Percentiles rank a stretch among this genome's conserved stretches.
phyloP scores from a whole-genome alignment of 176 grass and related monocot species.

The Puya raimondii region DNA sequence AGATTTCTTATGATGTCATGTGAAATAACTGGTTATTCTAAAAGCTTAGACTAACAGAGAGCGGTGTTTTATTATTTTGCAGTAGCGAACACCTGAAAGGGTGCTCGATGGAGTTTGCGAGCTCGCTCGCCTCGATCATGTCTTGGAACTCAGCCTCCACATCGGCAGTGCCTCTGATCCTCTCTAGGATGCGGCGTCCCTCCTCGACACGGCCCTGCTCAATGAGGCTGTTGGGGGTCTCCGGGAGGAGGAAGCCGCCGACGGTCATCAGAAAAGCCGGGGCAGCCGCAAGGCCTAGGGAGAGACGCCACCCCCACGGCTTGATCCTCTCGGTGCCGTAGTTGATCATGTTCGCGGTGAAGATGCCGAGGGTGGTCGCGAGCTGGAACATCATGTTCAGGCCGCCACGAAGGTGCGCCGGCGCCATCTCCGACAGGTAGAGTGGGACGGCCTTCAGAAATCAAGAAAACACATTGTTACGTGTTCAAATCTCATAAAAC shows the following conservation, averaged over 20 bases:
- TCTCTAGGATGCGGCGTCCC: conserved; percentile 55
- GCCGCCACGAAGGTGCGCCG: conserved; percentile 71
- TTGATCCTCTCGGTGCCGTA: conserved; percentile 79
- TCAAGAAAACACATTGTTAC: no score
- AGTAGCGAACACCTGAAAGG: conserved; percentile 43
- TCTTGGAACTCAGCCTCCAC: conserved; percentile 82
- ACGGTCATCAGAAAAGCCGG: conserved; percentile 75
- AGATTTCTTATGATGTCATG: no score
- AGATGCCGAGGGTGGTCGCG: conserved; percentile 84
- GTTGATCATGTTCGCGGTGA: conserved; percentile 95
- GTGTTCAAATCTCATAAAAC: no score
- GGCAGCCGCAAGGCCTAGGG: conserved; percentile 55
- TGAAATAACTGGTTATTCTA: no score
- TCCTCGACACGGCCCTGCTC: conserved; percentile 48
- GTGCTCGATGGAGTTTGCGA: conserved; percentile 76
- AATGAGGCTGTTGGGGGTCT: conserved; percentile 94
- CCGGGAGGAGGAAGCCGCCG: conserved; percentile 58
- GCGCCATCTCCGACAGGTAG: conserved; percentile 91
- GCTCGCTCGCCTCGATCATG: conserved; percentile 75
- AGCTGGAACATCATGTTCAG: conserved; percentile 99
- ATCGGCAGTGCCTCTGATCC: conserved; percentile 65
- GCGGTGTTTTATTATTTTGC: no score
- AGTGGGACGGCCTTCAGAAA: conserved; percentile 53
- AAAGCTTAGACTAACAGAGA: no score
- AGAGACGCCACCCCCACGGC: conserved; percentile 88